phyloP scores from a whole-genome alignment of 2,329 filamentous ascomycete genomes.

The Zymoseptoria tritici region DNA sequence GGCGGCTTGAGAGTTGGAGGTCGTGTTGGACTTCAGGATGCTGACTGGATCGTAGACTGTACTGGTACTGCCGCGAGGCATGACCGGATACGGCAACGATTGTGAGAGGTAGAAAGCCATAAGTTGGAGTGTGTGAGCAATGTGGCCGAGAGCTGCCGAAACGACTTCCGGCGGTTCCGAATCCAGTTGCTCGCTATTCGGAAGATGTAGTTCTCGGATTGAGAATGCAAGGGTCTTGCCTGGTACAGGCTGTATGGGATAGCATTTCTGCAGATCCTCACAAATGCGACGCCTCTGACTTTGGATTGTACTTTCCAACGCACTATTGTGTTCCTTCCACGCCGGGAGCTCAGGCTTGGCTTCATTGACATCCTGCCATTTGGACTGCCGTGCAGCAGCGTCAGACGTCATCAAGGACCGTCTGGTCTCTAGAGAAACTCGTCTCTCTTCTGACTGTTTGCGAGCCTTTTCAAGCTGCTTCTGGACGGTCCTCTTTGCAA shows the following conservation, averaged over 20 bases:
- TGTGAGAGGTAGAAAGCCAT: conserved; percentile 76
- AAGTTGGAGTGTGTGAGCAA: conserved; percentile 65
- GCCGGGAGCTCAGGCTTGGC: conserved; percentile 47
- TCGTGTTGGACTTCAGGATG: conserved; percentile 22
- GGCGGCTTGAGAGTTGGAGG: conserved; percentile 15
- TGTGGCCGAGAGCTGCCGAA: conserved; percentile 74
- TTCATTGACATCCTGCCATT: conserved; percentile 44
- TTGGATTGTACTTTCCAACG: conserved; percentile 58
- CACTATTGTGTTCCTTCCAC: conserved; percentile 28
- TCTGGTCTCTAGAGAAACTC: conserved; percentile 57
- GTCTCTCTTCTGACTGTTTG: conserved; percentile 59
- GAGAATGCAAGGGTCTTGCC: conserved; percentile 68
- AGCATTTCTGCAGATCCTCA: conserved; percentile 71
- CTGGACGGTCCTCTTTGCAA: conserved; percentile 54
- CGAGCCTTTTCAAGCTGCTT: conserved; percentile 57
- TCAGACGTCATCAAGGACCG: conserved; percentile 55
- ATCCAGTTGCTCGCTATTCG: conserved; percentile 66
- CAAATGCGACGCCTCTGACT: conserved; percentile 86
- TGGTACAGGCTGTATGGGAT: conserved; percentile 65
- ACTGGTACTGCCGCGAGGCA: conserved; percentile 64
- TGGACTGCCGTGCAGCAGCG: conserved; percentile 29
- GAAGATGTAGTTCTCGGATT: conserved; percentile 69
- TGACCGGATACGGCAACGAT: conserved; percentile 73
- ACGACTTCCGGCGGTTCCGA: conserved; percentile 63
- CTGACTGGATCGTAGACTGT: conserved; percentile 67